Base-by-base conservation (phyloP, 305 asterid species). In the Fraxinus angustifolia region DNA sequence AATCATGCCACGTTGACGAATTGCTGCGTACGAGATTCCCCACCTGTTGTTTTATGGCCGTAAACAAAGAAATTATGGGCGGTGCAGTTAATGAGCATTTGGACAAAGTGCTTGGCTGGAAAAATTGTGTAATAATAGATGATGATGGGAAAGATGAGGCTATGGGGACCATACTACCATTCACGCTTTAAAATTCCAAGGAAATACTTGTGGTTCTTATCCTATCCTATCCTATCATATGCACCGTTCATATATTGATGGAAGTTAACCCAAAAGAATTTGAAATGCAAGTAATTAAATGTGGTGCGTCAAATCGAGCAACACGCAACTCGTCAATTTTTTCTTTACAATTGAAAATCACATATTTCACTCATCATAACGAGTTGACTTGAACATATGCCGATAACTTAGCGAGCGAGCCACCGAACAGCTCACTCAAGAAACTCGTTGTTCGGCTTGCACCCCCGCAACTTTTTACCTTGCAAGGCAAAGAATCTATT, bases 201-300 rank as follows among this genome's bases (percentile, higher is more conserved):
- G 60, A 16, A 35, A 73, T 35, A 28, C 78, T 81, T 74, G 83
- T 81, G 83, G 83, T 35, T 75, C 33, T 58, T 16, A 80, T 36
- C 42, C 53, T 11, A 36, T 42, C n/a, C 19, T 14, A 40, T 30
- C 26, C 26, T 23, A 23, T 23, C 26, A 0, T 23, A 30, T 30
- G 2, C 36, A 75, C 33, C 58, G 78, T 77, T 82, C 19, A 38
- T 35, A 77, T 48, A 26, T 7, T 42, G 7, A 17, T 56, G 26
- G 7, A 58, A 58, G 4, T 10, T 1, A 21, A 21, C 60, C 7
- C 4, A 33, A 5, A 34, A 34, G 36, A 34, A 34, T 34, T 34
- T 34, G 36, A 34, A 33, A 4, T 34, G 36, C 36, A 34, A 34
- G 36, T 34, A 34, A 34, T 4, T 34, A 34, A 34, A 48, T 48